Evolutionary conservation across 306 rosid species (phyloP).

Genomic region (Acmispon strigosus): DNA sequence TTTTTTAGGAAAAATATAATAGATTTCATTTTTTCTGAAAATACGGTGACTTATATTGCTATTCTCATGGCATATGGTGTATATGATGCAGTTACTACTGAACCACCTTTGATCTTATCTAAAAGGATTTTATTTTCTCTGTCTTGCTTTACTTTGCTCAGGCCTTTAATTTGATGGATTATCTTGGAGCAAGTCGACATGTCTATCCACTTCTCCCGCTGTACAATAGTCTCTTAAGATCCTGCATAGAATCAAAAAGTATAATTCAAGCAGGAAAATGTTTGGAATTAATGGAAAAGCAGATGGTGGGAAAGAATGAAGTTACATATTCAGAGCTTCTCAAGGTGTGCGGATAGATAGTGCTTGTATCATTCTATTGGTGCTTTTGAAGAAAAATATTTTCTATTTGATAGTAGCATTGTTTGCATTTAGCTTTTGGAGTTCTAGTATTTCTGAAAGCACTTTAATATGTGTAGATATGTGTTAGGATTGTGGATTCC

Average conservation of each 20-base stretch:
- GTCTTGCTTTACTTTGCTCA: constrained; percentile 29
- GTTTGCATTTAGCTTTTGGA: background rate
- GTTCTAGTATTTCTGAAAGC: background rate
- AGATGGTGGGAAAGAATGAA: constrained; percentile 70
- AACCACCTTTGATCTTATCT: constrained; percentile 6
- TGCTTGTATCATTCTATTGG: constrained; percentile 13
- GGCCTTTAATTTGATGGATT: constrained; percentile 61
- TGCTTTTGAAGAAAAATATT: constrained; percentile 7
- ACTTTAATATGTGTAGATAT: background rate
- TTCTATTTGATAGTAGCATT: background rate
- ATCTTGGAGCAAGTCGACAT: constrained; percentile 45
- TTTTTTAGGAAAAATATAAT: background rate
- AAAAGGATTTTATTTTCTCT: constrained; percentile 4
- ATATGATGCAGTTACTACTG: constrained; percentile 3
- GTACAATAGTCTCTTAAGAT: constrained; percentile 54
- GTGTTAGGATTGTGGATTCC: too few relatives aligned
- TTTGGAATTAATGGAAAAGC: constrained; percentile 71
- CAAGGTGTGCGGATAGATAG: constrained; percentile 46
- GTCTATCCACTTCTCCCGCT: constrained; percentile 34
- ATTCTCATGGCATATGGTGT: background rate
- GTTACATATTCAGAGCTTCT: constrained; percentile 64
- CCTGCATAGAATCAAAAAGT: constrained; percentile 41
- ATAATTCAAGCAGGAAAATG: constrained; percentile 52
- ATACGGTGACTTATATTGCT: background rate
- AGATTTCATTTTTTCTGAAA: background rate